Evolutionary conservation across 192 early-diverging fungal species (phyloP), one percentile per base, ranked within the genome.

Genomic region (Oehlia diaphana): DNA sequence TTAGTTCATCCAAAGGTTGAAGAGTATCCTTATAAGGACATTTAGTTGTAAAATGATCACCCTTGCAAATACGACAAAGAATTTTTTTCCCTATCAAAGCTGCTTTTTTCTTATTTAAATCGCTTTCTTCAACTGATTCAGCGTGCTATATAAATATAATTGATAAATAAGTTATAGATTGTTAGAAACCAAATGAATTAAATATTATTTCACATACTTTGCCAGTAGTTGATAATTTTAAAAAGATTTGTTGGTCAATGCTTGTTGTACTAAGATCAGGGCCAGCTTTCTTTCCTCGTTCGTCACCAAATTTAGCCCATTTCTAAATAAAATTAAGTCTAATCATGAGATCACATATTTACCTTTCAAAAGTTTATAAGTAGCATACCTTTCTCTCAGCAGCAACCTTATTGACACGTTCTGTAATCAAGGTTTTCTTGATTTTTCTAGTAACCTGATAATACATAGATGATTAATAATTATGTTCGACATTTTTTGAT

Each of bases 21-120:
- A 96, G 87, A 4, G 95, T 94, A 83, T 98, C 96, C 90, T 98
- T 99, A 93, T 95, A 98, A 69, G 98, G 98, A 91, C 98, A 99
- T 85, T 96, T 96, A 79, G 90, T 89, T 31, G 98, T 98, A 84
- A 93, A 98, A 89, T 99, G 98, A 72, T 95, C 94, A 79, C 96
- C 95, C 80, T 96, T 96, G 88, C 98, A 99, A 79, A 93, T 92
- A 87, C 98, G 94, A 91, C 98, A 99, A 49, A 90, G 82, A 81
- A 93, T 95, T 84, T 95, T 95, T 83, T 95, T 95, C 83, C 89
- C 86, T 83, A 94, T 92, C 26, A 90, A 85, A 10, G 88, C 75
- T 62, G 81, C 81, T 16, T 86, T 74, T 78, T 90, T 86, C 82
- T 91, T 91, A 58, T 83, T 82, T 82, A 85, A 82, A 71, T 90